Evolutionary conservation across 2,329 filamentous ascomycete genomes (phyloP), one percentile per base, ranked within the genome.

Genomic region (Colletotrichum scovillei): DNA sequence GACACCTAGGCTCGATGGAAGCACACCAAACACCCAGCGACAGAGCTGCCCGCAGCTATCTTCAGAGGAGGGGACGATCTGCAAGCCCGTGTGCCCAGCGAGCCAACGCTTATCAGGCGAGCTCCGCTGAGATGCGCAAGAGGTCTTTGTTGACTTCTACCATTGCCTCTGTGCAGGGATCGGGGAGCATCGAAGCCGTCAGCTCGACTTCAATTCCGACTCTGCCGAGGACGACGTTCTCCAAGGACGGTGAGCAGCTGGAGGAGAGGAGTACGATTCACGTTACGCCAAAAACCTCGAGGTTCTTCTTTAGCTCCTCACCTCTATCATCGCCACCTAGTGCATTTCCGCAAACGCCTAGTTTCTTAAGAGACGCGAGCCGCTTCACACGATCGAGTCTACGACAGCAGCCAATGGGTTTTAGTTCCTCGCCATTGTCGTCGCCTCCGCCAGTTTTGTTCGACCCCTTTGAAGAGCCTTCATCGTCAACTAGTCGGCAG

Each of bases 391-490:
- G 26, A 12, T 69, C 69, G 4, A 63, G 30, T 35, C 65, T 63
- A 19, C 30, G 32, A 11, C 35, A 35, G n/a, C 58, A 35, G 1
- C 46, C 28, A 26, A n/a, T 65, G 49, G 42, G 32, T 8, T 65
- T 65, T 26, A 85, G 82, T 79, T 90, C 89, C 0, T 90, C 89
- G 1, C 89, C 89, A 0, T 81, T 91, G 14, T 91, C 89, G 0
- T 91, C 89, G 1, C 89, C 89, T 0, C 89, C 88, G 1, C 85
- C 86, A 0, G 78, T 84, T 24, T 81, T 88, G 11, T 89, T 88
- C 67, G 88, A 91, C 63, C 86, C 88, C 0, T 88, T 86, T 67
- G 81, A 83, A 19, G 79, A 82, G 5, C 78, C 76, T 30, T 82
- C 82, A 9, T 82, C 81, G 1, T 84, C 83, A 1, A 63, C 65